Evolutionary conservation across 2,329 filamentous ascomycete species (phyloP).

Genomic region (Colletotrichum godetiae): DNA sequence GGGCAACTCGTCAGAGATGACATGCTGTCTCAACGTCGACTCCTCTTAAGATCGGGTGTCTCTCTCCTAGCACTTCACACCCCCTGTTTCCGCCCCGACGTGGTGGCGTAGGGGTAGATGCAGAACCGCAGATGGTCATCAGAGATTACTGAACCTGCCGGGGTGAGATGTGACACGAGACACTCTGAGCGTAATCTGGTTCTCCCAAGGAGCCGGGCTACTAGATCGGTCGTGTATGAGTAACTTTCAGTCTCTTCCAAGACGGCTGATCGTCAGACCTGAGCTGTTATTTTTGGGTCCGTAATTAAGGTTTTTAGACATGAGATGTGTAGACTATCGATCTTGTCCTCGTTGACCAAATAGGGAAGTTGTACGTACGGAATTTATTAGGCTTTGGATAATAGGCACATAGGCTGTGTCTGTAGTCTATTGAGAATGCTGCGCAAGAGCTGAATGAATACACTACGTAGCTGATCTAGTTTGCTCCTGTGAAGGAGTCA

Average conservation of each 20-base stretch:
- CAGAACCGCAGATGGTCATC: not conserved
- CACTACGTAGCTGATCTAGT: no score
- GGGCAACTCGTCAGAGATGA: not conserved
- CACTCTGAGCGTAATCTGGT: slow-evolving; percentile 12
- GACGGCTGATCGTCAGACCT: not conserved
- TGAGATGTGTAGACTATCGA: not conserved
- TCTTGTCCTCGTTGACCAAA: not conserved
- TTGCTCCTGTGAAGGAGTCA: no score
- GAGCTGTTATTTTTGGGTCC: not conserved
- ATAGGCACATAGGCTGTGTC: not conserved
- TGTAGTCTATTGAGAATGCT: not conserved
- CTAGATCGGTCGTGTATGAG: not conserved
- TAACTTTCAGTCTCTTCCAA: not conserved
- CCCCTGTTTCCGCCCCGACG: not conserved
- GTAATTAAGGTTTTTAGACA: not conserved
- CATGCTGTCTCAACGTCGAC: not conserved
- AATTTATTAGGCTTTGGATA: not conserved
- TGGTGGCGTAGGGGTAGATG: not conserved
- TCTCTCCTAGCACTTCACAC: not conserved
- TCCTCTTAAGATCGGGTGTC: not conserved
- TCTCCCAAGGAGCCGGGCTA: slow-evolving; percentile 5
- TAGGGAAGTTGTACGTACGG: not conserved
- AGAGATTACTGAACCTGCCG: not conserved
- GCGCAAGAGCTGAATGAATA: not conserved
- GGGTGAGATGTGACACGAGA: not conserved